These are phyloP conservation scores for Leonotis leonurus DNA, from an alignment of 257 asterid species.

Conservation along the genomic window DNA sequence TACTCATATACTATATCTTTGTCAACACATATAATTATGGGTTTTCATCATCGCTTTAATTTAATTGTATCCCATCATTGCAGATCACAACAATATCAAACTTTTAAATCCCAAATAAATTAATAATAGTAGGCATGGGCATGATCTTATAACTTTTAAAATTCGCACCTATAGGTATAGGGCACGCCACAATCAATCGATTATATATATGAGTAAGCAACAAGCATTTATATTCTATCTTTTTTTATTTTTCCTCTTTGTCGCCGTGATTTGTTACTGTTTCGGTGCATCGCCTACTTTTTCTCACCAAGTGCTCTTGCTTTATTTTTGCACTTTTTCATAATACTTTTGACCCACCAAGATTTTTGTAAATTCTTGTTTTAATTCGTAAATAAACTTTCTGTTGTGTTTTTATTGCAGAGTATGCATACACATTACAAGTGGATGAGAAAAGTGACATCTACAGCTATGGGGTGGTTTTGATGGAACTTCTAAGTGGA, in stretches of 20 bases:
- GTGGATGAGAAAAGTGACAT: constrained; percentile 96
- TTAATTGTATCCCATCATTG: neutral
- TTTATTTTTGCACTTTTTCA: constrained; percentile 28
- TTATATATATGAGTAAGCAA: constrained; percentile 12
- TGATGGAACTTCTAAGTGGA: constrained; percentile 75
- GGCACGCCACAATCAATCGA: no score
- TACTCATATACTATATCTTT: neutral
- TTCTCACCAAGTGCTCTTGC: constrained; percentile 34
- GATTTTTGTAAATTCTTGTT: constrained; percentile 15
- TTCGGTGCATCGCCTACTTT: constrained; percentile 11
- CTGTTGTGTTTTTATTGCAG: constrained; percentile 22
- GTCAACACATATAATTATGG: neutral
- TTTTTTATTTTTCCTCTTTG: neutral
- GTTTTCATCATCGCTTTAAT: neutral
- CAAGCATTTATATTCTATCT: no score
- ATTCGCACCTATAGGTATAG: no score
- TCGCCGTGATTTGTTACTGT: constrained; percentile 14
- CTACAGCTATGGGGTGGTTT: constrained; percentile 82
- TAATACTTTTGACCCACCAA: constrained; percentile 45
- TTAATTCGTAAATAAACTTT: no score
- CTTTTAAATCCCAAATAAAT: neutral
- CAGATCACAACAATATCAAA: neutral
- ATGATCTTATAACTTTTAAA: neutral
- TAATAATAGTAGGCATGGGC: neutral
- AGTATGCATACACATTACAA: constrained; percentile 85